Base-by-base conservation (phyloP, 495 filamentous ascomycete genomes). In the Daldinia concentrica region DNA sequence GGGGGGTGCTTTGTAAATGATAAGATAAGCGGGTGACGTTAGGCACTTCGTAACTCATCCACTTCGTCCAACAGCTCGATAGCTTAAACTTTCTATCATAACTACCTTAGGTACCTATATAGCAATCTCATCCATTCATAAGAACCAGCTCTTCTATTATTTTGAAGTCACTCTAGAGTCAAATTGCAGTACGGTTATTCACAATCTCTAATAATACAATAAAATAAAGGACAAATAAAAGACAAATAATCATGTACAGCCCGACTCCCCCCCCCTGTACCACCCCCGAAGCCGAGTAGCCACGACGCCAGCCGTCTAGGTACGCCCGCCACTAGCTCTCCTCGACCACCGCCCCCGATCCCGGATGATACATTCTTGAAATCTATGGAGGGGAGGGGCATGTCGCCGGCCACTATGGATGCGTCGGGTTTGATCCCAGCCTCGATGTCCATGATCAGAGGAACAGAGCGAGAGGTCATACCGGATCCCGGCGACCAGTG, bases 221-320 rank as follows among this genome's bases (percentile, higher is more conserved):
- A n/a, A n/a, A n/a, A n/a, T n/a, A n/a, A n/a, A n/a, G n/a, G n/a
- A n/a, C n/a, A n/a, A 37, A 9, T 26, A 51, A 39, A 62, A 17
- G n/a, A 15, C 27, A 58, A 32, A 55, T 19, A 7, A 36, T 55
- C 3, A 78, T 78, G 76, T 78, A 78, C 58, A 77, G 48, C 34
- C 68, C 67, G 54, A 76, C 75, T 36, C 75, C 75, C 30, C 73
- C 90, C 91, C 8, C 91, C 91, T 1, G 84, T 87, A 8, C 91
- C 90, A 39, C 91, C 91, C 4, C 91, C 91, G 1, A 93, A 93
- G 72, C 90, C 91, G 7, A 85, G 79, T 63, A 88, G 85, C 76
- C 90, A 90, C 68, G 90, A 92, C 67, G 82, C 86, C 32, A 92
- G 89, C 75, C 88, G 90, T 64, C 81, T 89, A 64, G 86, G 86